A percentile compares a stretch with the other conserved stretches of the same genome.
Evolutionary conservation across 73 alveolate genomes (phyloP).

Genomic region (Blepharisma japonicum): DNA sequence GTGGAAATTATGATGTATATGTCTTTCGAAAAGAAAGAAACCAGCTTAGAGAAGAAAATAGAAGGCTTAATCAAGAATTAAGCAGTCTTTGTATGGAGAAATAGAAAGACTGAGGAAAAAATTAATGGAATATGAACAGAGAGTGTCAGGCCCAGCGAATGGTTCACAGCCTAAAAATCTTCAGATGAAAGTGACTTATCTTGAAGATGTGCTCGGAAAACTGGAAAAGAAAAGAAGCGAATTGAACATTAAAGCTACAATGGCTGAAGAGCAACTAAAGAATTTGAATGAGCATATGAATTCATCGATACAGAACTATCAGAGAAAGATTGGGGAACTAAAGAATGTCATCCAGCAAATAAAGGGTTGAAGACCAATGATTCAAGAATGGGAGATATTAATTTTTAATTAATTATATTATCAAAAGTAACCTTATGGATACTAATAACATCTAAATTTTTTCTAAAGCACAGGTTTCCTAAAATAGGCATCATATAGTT

Average conservation of each 20-base stretch:
- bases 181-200: conserved; percentile 77
- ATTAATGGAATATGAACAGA: conserved; percentile 37
- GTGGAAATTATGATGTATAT: conserved; percentile 28
- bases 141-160: conserved; percentile 36
- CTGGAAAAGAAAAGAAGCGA: conserved; percentile 96
- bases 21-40: conserved; percentile 85
- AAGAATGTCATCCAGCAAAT: conserved; percentile 51
- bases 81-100: conserved; percentile 37
- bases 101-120: conserved; percentile 63
- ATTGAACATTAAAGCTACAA: conserved; percentile 90
- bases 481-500: too few relatives aligned
- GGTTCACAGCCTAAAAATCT: conserved; percentile 71
- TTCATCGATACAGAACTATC: conserved; percentile 80
- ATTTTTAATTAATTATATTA: too few relatives aligned
- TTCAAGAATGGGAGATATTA: background rate
- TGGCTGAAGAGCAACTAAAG: conserved; percentile 96
- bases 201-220: conserved; percentile 85
- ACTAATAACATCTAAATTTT: too few relatives aligned
- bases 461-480: too few relatives aligned
- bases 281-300: conserved; percentile 88
- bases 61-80: conserved; percentile 37
- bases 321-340: conserved; percentile 85
- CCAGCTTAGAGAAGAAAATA: conserved; percentile 87
- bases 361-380: background rate
- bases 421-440: too few relatives aligned